Conservation (phyloP, 352 stramenopile species). For the Phytophthora macrochlamydospora region DNA sequence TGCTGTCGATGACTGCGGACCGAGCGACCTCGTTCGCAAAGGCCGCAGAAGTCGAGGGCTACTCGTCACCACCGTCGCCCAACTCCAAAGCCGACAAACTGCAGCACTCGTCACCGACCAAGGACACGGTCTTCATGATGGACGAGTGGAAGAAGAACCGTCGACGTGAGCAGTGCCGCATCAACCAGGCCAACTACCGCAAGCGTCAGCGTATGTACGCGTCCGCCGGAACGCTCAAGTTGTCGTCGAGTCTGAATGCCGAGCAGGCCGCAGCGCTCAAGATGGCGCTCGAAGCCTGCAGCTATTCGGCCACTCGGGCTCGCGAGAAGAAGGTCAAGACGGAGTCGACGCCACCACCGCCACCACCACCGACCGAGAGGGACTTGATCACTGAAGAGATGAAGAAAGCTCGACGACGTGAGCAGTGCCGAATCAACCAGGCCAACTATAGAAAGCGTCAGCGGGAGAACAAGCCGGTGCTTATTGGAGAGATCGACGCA, state of each 20-base stretch:
- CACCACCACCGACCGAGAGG: too few relatives aligned
- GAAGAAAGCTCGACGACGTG: not conserved
- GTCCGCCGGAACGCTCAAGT: not conserved
- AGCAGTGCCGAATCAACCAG: constrained; percentile 5
- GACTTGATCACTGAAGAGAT: not conserved
- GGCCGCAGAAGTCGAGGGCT: not conserved
- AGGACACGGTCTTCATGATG: not conserved
- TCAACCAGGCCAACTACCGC: not conserved
- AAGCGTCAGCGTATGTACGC: not conserved
- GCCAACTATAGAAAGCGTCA: not conserved
- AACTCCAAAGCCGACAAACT: not conserved
- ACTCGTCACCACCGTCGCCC: not conserved
- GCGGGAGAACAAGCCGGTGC: not conserved
- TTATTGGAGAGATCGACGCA: not conserved
- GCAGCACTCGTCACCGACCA: not conserved
- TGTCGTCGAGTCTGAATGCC: constrained; percentile 11
- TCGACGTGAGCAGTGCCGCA: constrained; percentile 1
- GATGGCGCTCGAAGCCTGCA: constrained; percentile 22
- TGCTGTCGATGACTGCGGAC: not conserved
- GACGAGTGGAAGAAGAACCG: not conserved
- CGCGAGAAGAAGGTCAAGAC: not conserved
- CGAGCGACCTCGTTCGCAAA: not conserved
- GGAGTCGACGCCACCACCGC: not conserved
- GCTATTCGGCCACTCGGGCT: not conserved
- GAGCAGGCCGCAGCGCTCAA: constrained; percentile 24